phyloP scores from a whole-genome alignment of 805 yeast species.

The Clavispora asparagi region DNA sequence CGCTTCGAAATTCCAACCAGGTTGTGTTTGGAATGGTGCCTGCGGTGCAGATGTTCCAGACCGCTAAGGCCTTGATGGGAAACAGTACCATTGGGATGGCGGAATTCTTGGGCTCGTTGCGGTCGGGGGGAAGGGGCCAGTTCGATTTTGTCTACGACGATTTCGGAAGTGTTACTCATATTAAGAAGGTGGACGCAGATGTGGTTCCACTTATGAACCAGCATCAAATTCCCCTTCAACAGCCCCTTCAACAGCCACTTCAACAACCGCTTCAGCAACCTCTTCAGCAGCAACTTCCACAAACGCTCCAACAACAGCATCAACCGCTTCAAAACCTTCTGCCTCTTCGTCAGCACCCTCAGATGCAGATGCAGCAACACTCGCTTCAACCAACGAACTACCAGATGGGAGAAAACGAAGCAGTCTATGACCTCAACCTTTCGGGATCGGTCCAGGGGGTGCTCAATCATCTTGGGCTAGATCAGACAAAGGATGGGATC shows the following conservation, averaged over 20 bases:
- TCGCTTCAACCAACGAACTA: background rate
- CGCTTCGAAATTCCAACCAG: slow-evolving; percentile 31
- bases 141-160: slow-evolving; percentile 45
- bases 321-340: background rate
- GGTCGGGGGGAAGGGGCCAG: slow-evolving; percentile 15
- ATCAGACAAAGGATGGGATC: slow-evolving; percentile 5
- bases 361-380: background rate
- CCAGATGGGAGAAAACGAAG: background rate
- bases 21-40: slow-evolving; percentile 35
- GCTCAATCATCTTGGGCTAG: slow-evolving; percentile 8
- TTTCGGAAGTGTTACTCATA: slow-evolving; percentile 39
- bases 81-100: slow-evolving; percentile 25
- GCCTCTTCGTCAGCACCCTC: background rate
- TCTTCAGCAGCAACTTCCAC: background rate
- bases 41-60: slow-evolving; percentile 26
- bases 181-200: slow-evolving; percentile 21
- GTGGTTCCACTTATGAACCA: slow-evolving; percentile 3
- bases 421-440: background rate
- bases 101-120: slow-evolving; percentile 21
- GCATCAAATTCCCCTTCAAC: background rate
- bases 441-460: slow-evolving; percentile 1
- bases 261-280: background rate
- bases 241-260: background rate
- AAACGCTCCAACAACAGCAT: background rate
- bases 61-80: slow-evolving; percentile 24